Percentiles rank a stretch among this genome's conserved stretches.
Evolutionary conservation across 208 protist genomes (phyloP).

Genomic region (Entamoeba histolytica): DNA sequence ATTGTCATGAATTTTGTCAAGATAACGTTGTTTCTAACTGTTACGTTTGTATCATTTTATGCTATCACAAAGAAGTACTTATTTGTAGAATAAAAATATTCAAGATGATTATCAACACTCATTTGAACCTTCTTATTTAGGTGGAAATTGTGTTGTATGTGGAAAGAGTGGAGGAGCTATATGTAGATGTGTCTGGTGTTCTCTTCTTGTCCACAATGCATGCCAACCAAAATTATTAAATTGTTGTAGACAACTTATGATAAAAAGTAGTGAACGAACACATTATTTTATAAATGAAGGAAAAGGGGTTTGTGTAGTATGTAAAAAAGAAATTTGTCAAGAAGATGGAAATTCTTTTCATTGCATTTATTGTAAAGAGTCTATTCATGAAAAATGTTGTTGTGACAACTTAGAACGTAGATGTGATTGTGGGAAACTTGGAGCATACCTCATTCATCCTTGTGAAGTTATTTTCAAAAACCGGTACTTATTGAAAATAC

Average conservation of each 20-base stretch:
- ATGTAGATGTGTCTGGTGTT: neutral
- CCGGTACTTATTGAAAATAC: neutral
- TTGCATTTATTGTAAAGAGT: neutral
- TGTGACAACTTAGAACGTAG: neutral
- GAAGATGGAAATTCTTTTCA: neutral
- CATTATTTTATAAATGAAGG: neutral
- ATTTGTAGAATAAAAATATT: neutral
- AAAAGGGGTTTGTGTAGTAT: neutral
- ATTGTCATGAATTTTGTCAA: neutral
- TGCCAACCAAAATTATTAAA: neutral
- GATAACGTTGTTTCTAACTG: neutral
- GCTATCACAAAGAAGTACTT: too few species aligned
- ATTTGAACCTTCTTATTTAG: neutral
- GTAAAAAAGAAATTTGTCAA: neutral
- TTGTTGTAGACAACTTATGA: neutral
- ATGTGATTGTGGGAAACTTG: neutral
- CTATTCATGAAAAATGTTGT: neutral
- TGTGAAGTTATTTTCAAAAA: neutral
- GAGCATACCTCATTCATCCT: neutral
- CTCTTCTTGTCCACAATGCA: neutral
- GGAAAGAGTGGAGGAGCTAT: neutral
- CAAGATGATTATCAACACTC: neutral
- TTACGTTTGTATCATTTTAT: neutral
- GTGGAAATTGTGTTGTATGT: neutral
- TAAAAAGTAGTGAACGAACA: neutral